Conservation (phyloP, 495 filamentous ascomycete species). For the Penicillium crystallinum region DNA sequence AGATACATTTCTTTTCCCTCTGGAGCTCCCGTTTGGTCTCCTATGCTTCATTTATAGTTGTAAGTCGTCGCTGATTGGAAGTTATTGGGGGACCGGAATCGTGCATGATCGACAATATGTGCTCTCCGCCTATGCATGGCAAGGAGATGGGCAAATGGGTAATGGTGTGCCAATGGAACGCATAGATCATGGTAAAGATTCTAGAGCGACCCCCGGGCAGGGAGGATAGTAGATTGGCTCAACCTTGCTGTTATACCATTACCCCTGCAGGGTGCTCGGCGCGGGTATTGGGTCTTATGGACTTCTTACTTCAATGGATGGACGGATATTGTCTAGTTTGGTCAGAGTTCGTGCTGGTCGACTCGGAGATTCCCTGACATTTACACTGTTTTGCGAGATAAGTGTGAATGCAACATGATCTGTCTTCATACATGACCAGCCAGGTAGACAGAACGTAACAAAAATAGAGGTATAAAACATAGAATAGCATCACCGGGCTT, state of each 20-base stretch:
- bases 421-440: neutral
- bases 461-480: neutral
- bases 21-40: no score
- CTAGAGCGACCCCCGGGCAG: no score
- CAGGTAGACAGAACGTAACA: neutral
- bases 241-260: neutral
- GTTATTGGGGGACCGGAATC: no score
- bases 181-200: no score
- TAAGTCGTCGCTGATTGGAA: no score
- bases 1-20: no score
- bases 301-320: neutral
- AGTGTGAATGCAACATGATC: neutral
- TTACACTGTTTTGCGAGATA: neutral
- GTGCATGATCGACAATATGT: no score
- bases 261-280: neutral
- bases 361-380: neutral
- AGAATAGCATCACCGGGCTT: neutral
- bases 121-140: no score
- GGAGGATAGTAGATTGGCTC: neutral
- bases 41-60: no score
- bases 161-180: no score
- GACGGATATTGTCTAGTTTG: neutral
- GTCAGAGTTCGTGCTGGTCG: neutral
- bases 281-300: neutral
- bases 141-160: no score